These are phyloP conservation scores for Sphagnum fallax DNA, from an alignment of 228 moss, liverwort and hornwort genomes.

Conservation along the genomic window DNA sequence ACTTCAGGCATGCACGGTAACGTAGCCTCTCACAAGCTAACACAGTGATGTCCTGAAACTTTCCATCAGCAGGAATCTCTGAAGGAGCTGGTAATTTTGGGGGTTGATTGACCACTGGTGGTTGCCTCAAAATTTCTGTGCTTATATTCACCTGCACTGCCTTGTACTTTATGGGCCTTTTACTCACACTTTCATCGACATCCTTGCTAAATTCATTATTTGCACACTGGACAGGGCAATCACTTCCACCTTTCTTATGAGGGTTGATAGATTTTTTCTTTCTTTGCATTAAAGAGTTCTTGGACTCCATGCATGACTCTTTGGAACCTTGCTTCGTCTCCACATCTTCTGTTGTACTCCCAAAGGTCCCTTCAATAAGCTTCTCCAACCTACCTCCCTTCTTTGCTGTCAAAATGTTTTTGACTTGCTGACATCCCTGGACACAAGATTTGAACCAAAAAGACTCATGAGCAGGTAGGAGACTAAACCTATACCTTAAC, in stretches of 20 bases:
- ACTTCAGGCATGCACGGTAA: neutral
- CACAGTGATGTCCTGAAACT: constrained; percentile 5
- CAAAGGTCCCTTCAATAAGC: constrained; percentile 7
- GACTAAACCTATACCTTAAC: neutral
- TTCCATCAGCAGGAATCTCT: neutral
- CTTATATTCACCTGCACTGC: constrained; percentile 1
- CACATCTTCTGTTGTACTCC: neutral
- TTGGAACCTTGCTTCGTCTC: neutral
- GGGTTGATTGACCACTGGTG: neutral
- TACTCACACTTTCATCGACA: neutral
- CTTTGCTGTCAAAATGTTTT: constrained; percentile 3
- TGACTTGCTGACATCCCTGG: constrained; percentile 8
- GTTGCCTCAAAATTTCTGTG: neutral
- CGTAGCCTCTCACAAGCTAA: constrained; percentile 1
- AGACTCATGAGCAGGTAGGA: neutral
- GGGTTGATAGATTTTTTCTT: neutral
- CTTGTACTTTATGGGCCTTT: constrained; percentile 4
- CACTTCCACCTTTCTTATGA: neutral
- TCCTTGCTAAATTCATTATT: neutral
- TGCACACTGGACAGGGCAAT: neutral
- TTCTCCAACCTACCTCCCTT: constrained; percentile 10
- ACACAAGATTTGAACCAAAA: neutral
- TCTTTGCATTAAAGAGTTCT: neutral
- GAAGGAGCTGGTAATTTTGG: neutral
- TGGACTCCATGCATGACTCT: constrained; percentile 1